Conservation (phyloP, 192 early-diverging fungal species). For the Coemansia sp. region DNA sequence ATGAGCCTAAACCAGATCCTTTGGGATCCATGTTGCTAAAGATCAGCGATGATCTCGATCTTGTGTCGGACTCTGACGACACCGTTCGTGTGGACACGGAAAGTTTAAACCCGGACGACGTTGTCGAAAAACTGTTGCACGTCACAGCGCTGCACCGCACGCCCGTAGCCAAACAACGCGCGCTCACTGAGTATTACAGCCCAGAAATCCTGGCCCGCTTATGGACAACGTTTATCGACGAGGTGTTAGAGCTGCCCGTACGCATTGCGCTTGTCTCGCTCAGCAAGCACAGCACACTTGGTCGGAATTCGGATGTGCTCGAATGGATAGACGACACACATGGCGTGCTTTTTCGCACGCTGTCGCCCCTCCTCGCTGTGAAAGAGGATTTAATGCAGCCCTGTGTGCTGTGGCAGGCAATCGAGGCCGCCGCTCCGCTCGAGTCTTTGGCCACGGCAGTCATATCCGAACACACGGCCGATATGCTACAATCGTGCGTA, state of each 20-base stretch:
- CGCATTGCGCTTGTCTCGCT: slow-evolving; percentile 8
- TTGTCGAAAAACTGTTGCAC: slow-evolving; percentile 25
- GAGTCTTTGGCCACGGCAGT: slow-evolving; percentile 10
- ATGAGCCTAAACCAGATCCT: neutral
- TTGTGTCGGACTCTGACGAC: neutral
- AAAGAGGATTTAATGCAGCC: slow-evolving; percentile 8
- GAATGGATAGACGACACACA: slow-evolving; percentile 19
- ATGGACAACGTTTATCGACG: slow-evolving; percentile 23
- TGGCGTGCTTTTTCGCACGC: slow-evolving; percentile 12
- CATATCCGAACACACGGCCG: neutral
- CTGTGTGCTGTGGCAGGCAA: slow-evolving; percentile 14
- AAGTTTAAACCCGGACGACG: neutral
- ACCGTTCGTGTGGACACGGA: no score
- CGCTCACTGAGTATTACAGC: slow-evolving; percentile 18
- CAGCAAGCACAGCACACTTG: neutral
- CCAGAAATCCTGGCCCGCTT: slow-evolving; percentile 9
- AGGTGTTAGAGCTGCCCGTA: slow-evolving; percentile 15
- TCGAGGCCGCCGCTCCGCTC: slow-evolving; percentile 13
- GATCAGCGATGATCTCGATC: slow-evolving; percentile 1
- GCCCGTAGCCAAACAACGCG: neutral
- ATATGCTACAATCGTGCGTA: slow-evolving; percentile 3
- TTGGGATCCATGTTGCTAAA: neutral
- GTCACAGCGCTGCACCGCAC: slow-evolving; percentile 12
- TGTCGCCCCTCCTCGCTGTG: slow-evolving; percentile 21
- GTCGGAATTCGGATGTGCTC: neutral